Conservation (phyloP, 345 rosid species). For the Brassica napus region Da-Ae NC_063439.1:15495501-15496000, state of each 20-base stretch:
- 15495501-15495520: slow-evolving; percentile 61
- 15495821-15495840: slow-evolving; percentile 40
- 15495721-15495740: slow-evolving; percentile 92
- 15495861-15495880: slow-evolving; percentile 62
- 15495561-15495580: slow-evolving; percentile 65
- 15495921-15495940: slow-evolving; percentile 61
- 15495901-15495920: slow-evolving; percentile 55
- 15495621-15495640: slow-evolving; percentile 49
- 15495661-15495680: slow-evolving; percentile 79
- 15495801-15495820: slow-evolving; percentile 55
- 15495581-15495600: slow-evolving; percentile 55
- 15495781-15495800: slow-evolving; percentile 55
- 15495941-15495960: slow-evolving; percentile 43
- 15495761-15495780: slow-evolving; percentile 61
- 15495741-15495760: slow-evolving; percentile 72
- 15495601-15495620: slow-evolving; percentile 46
- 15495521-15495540: slow-evolving; percentile 57
- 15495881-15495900: slow-evolving; percentile 73
- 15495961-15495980: slow-evolving; percentile 56
- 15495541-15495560: slow-evolving; percentile 54
- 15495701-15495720: slow-evolving; percentile 95
- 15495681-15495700: slow-evolving; percentile 70
- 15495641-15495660: slow-evolving; percentile 63
- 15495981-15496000: slow-evolving; percentile 53
- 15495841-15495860: slow-evolving; percentile 34